Evolutionary conservation across 495 filamentous ascomycete genomes (phyloP).

Genomic region (Polyplosphaeria fusca): DNA sequence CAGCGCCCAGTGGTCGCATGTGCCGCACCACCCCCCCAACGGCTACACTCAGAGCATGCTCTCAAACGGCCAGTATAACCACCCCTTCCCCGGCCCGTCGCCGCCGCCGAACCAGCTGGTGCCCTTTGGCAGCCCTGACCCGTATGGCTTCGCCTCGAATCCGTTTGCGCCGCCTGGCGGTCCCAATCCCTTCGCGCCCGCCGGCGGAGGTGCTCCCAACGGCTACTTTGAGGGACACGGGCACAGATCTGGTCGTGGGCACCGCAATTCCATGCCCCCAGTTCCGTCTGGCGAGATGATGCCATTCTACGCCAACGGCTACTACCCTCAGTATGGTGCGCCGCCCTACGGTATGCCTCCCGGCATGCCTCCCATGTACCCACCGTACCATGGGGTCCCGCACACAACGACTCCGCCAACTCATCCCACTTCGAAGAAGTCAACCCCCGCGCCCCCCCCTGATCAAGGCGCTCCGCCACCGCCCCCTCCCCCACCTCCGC

Average conservation of each 20-base stretch:
- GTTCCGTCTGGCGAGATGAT: conserved; percentile 33
- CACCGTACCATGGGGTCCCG: conserved; percentile 11
- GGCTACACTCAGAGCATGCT: conserved; percentile 39
- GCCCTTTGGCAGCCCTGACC: conserved; percentile 35
- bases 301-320: conserved; percentile 24
- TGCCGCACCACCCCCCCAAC: conserved; percentile 29
- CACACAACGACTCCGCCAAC: conserved; percentile 23
- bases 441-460: conserved; percentile 22
- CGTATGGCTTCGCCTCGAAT: conserved; percentile 37
- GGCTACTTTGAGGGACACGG: conserved; percentile 25
- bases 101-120: conserved; percentile 33
- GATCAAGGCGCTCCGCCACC: conserved; percentile 14
- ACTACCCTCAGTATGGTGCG: conserved; percentile 28
- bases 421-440: conserved; percentile 23
- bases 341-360: conserved; percentile 13
- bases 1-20: conserved; percentile 29
- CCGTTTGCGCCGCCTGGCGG: conserved; percentile 35
- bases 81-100: conserved; percentile 21
- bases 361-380: conserved; percentile 31
- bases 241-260: conserved; percentile 16
- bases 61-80: conserved; percentile 7
- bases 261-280: conserved; percentile 35
- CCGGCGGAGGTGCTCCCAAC: conserved; percentile 21
- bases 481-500: conserved; percentile 4
- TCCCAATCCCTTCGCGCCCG: conserved; percentile 36